Percentiles rank a stretch among this genome's conserved stretches.
Conservation (phyloP, 345 rosid genomes). For the Citrus glauca region DNA sequence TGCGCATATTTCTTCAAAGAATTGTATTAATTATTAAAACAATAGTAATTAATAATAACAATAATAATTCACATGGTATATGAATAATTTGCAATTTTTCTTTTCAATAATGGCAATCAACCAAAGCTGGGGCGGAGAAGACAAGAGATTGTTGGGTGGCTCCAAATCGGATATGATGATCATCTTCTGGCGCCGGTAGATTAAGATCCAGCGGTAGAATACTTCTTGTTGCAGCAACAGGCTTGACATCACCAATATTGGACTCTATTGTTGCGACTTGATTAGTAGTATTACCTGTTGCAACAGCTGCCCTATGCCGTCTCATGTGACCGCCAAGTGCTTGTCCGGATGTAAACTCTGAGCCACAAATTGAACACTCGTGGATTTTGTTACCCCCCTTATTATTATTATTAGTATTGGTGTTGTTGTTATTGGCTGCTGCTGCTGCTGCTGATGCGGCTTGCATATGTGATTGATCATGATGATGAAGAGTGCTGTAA, state of each 20-base stretch:
- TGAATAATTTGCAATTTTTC: not conserved
- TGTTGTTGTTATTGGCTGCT: too few species aligned
- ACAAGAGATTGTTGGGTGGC: conserved; percentile 42
- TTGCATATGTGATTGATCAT: too few species aligned
- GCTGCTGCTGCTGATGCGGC: too few species aligned
- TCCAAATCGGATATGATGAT: conserved; percentile 33
- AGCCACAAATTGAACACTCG: conserved; percentile 92
- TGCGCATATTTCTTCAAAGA: conserved; percentile 19
- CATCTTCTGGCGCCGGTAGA: conserved; percentile 88
- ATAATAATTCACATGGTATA: conserved; percentile 41
- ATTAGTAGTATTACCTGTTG: conserved; percentile 9
- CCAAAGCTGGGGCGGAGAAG: conserved; percentile 67
- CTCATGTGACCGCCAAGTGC: conserved; percentile 99
- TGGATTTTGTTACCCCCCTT: conserved; percentile 51
- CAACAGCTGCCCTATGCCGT: conserved; percentile 57
- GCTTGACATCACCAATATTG: conserved; percentile 25
- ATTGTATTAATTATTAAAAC: conserved; percentile 11
- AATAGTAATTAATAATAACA: conserved; percentile 10
- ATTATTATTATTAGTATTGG: not conserved
- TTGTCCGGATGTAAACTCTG: conserved; percentile 89
- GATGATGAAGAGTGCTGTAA: not conserved
- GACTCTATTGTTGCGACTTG: not conserved
- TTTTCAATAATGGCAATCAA: conserved; percentile 79
- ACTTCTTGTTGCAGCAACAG: conserved; percentile 21
- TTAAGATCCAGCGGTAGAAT: conserved; percentile 79